Evolutionary conservation across 352 stramenopile genomes (phyloP).

Genomic region (Globisporangium emineosum): DNA sequence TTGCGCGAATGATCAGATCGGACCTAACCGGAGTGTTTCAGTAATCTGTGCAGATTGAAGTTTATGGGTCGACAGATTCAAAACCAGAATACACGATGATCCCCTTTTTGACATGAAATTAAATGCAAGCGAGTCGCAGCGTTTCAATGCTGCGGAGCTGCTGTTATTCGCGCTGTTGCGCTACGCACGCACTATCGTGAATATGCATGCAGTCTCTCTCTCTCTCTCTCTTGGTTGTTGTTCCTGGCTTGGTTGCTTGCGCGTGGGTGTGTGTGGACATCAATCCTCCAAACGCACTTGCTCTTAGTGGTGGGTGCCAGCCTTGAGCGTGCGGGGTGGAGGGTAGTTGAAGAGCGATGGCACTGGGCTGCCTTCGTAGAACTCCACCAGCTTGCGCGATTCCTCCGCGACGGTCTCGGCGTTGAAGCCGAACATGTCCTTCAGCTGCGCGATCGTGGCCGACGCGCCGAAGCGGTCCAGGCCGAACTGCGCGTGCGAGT

Average conservation of each 20-base stretch:
- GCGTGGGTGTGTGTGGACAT: not conserved
- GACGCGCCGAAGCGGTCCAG: constrained; percentile 89
- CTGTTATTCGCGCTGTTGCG: not conserved
- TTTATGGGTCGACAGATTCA: not conserved
- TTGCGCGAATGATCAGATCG: not conserved
- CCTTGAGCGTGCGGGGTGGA: constrained; percentile 60
- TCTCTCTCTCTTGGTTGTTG: not conserved
- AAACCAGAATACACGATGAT: not conserved
- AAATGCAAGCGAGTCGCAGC: not conserved
- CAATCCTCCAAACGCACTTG: too few species aligned
- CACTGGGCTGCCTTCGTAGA: constrained; percentile 78
- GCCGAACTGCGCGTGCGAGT: constrained; percentile 93
- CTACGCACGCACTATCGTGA: not conserved
- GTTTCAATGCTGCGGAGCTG: not conserved
- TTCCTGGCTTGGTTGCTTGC: not conserved
- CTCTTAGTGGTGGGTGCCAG: constrained; percentile 48
- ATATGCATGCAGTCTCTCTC: not conserved
- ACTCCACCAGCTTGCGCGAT: constrained; percentile 91
- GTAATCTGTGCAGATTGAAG: not conserved
- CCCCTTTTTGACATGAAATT: not conserved
- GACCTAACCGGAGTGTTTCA: not conserved
- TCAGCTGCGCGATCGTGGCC: constrained; percentile 86
- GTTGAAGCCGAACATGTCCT: constrained; percentile 96
- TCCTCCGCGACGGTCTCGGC: constrained; percentile 91
- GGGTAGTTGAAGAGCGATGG: constrained; percentile 79